Percentiles rank a stretch among this genome's conserved stretches.
Conservation (phyloP, 108 stramenopile species). For the Fragilariopsis cylindrus region DNA sequence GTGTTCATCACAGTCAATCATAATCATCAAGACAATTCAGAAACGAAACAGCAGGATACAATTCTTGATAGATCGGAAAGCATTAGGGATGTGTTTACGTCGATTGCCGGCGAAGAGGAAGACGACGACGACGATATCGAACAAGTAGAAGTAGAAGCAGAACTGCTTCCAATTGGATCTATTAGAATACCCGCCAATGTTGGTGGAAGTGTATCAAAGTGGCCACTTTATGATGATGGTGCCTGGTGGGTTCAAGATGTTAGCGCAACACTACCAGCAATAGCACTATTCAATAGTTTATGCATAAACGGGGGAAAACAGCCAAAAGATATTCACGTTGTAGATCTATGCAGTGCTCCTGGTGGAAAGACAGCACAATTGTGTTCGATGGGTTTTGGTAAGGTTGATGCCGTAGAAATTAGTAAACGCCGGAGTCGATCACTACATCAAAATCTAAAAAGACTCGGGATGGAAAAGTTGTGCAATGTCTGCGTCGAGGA, state of each 20-base stretch:
- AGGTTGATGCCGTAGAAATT: conserved; percentile 75
- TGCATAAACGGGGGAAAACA: conserved; percentile 19
- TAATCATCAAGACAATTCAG: conserved; percentile 1
- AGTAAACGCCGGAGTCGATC: conserved; percentile 43
- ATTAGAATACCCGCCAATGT: conserved; percentile 43
- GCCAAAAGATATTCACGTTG: conserved; percentile 51
- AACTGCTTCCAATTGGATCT: conserved; percentile 66
- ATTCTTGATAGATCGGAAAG: conserved; percentile 9
- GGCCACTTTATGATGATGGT: conserved; percentile 72
- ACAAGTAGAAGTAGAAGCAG: conserved; percentile 4
- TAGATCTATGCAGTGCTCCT: conserved; percentile 97
- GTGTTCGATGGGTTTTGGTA: conserved; percentile 76
- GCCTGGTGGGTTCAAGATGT: conserved; percentile 88
- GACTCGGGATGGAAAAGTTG: conserved; percentile 44
- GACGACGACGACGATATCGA: not conserved
- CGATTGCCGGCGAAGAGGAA: conserved; percentile 15
- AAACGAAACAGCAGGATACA: not conserved
- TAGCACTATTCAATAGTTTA: conserved; percentile 52
- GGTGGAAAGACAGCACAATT: conserved; percentile 97
- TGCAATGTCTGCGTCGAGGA: conserved; percentile 64
- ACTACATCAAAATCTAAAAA: conserved; percentile 58
- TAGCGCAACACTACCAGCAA: conserved; percentile 73
- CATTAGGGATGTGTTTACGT: conserved; percentile 28
- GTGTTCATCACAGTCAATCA: conserved; percentile 63
- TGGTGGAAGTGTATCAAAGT: conserved; percentile 50